Evolutionary conservation across 148 eudicot species (phyloP), one percentile per base, ranked within the genome.

Genomic region (Silene latifolia): DNA sequence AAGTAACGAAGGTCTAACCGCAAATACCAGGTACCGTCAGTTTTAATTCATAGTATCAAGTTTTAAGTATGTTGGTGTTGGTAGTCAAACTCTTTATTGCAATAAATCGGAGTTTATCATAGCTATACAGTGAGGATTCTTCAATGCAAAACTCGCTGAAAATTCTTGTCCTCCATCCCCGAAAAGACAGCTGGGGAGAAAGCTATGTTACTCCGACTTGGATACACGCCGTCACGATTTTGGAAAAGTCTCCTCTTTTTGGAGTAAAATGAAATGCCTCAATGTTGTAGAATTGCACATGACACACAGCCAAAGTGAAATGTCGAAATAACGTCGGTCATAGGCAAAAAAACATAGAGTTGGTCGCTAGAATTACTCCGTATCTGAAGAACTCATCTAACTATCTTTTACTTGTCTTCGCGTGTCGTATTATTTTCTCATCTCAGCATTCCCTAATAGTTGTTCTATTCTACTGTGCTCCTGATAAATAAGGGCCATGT

Each of bases 11-110:
- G 74, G 81, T 75, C 90, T 70, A 68, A 67, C 79, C 67, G 25
- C 78, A 66, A 83, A 81, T 79, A 62, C 83, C 67, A 87, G 96
- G 97, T 89, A 86, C 46, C 39, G 66, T 42, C 62, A 39, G 15
- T 20, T 67, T 47, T 27, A 27, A 13, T 24, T 47, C 10, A 13
- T 27, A 8, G 2, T 39, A 13, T 27, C 3, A 27, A 1, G 29
- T 27, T 27, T 4, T 17, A 14, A 11, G n/a, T 20, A 29, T 78
- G 6, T 53, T 54, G 61, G 35, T 67, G 15, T 24, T 10, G n/a
- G 1, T 19, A 32, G 4, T 42, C n/a, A 3, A 7, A 25, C 11
- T 19, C 42, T 35, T 5, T 4, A 35, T 3, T 35, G 5, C 9
- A 48, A 42, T 76, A 47, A 47, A 47, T 47, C 56, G 2, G 25